Evolutionary conservation across 1,284 basidiomycete genomes (phyloP).

Genomic region (Pascua sp.): DNA sequence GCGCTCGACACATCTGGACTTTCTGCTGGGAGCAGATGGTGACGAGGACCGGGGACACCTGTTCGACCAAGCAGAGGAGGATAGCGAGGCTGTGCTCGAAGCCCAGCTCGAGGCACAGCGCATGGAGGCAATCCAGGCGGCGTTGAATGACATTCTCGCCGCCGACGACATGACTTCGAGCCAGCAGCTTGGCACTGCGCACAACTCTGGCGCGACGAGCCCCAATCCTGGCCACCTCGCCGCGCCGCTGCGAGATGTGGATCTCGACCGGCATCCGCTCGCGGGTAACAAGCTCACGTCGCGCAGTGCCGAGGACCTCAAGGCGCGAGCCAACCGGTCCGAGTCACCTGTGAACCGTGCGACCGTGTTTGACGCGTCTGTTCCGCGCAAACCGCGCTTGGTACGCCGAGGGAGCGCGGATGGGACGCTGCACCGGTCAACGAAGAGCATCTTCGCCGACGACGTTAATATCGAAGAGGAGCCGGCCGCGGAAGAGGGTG

Average conservation of each 20-base stretch:
- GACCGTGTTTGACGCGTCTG: background rate
- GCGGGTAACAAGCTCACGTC: constrained; percentile 24
- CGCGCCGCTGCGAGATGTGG: background rate
- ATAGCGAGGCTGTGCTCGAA: constrained; percentile 55
- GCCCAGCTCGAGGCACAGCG: constrained; percentile 53
- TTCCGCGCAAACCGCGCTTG: background rate
- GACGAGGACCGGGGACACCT: constrained; percentile 51
- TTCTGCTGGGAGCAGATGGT: constrained; percentile 28
- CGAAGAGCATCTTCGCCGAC: constrained; percentile 45
- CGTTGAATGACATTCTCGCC: constrained; percentile 88
- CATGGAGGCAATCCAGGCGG: constrained; percentile 91
- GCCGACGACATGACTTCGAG: constrained; percentile 59
- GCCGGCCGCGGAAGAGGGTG: constrained; percentile 51
- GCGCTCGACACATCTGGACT: constrained; percentile 39
- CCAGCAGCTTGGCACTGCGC: background rate
- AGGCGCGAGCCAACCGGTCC: background rate
- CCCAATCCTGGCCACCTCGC: background rate
- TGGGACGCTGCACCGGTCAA: background rate
- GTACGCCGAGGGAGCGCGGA: constrained; percentile 8
- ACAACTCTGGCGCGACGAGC: background rate
- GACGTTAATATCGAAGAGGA: constrained; percentile 48
- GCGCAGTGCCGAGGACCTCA: constrained; percentile 36
- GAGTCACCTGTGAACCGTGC: background rate
- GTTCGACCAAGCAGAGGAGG: constrained; percentile 28
- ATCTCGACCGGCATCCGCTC: background rate